These are phyloP conservation scores for Hypocreales sp. DNA, from an alignment of 2,329 filamentous ascomycete genomes.

Conservation along the genomic window DNA sequence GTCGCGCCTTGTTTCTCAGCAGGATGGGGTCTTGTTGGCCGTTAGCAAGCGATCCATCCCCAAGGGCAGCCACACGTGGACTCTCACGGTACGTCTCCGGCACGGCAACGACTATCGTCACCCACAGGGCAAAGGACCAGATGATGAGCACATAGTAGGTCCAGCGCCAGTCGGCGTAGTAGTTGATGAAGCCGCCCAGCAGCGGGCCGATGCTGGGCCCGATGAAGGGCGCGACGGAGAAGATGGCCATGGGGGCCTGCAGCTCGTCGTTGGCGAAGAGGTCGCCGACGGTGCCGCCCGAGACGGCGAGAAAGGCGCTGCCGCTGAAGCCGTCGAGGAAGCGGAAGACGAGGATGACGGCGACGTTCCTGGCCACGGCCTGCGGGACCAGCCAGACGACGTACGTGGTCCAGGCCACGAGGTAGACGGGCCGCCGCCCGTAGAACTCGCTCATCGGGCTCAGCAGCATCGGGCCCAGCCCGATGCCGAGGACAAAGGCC, in stretches of 20 bases:
- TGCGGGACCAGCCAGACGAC: constrained; percentile 69
- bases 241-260: constrained; percentile 72
- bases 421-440: constrained; percentile 67
- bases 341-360: constrained; percentile 60
- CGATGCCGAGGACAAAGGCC: constrained; percentile 63
- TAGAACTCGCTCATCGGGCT: constrained; percentile 62
- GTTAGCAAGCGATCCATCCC: too few species aligned
- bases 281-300: constrained; percentile 75
- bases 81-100: constrained; percentile 75
- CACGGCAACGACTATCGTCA: constrained; percentile 53
- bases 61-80: too few species aligned
- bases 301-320: constrained; percentile 54
- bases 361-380: constrained; percentile 67
- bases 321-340: constrained; percentile 66
- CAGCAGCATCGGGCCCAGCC: constrained; percentile 46
- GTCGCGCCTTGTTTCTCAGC: constrained; percentile 55
- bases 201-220: constrained; percentile 45
- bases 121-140: constrained; percentile 53
- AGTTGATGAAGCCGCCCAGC: constrained; percentile 70
- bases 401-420: constrained; percentile 59
- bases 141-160: constrained; percentile 76
- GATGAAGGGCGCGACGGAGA: constrained; percentile 48
- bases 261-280: constrained; percentile 55
- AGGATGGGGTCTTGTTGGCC: constrained; percentile 54
- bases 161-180: constrained; percentile 61